Base-by-base conservation (phyloP, 176 grass and related monocot genomes). In the Avena sativa region DNA sequence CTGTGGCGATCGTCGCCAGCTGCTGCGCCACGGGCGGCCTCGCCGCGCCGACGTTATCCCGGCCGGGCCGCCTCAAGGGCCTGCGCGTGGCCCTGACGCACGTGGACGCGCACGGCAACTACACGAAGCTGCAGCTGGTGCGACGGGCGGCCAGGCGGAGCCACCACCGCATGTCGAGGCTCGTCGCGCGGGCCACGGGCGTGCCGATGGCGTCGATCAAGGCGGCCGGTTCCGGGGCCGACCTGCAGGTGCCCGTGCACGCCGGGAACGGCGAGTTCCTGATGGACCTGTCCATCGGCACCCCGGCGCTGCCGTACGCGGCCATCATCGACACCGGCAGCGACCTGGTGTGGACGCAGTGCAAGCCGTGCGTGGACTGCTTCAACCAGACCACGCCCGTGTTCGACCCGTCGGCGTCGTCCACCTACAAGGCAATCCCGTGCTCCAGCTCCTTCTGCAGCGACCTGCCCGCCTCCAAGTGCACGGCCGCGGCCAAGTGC, bases 321-420 rank as follows among this genome's bases (percentile, higher is more conserved):
- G 95, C 91, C 10, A 90, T 98, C 81, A 68, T 95, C 10, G 96
- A 98, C 88, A 98, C 91, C 0, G 96, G 93, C 30, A 98, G 93
- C 53, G 93, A 93, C 82, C 89, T 95, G 8, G 85, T 95, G 26
- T 98, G 96, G 96, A 95, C 91, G 50, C 91, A 98, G 88, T 98
- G 95, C 72, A 90, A 95, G 75, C 95, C 95, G 5, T 98, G 93
- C 70, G 15, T 58, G 0, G 85, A 84, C 6, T 98, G 91, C 81
- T 92, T 91, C 78, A 79, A 85, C 5, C 89, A 95, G 89, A 40
- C 70, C 32, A 95, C 83, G 3, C 69, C 88, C 2, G 53, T 92
- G 79, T 98, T 93, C 67, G 77, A 98, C 80, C 95, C 88, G 6
- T 87, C 89, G 2, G 70, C 85, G 52, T 98, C 93, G 1, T 98